Evolutionary conservation across 2,329 filamentous ascomycete genomes (phyloP).

Genomic region (Hypoxylon sp.): DNA sequence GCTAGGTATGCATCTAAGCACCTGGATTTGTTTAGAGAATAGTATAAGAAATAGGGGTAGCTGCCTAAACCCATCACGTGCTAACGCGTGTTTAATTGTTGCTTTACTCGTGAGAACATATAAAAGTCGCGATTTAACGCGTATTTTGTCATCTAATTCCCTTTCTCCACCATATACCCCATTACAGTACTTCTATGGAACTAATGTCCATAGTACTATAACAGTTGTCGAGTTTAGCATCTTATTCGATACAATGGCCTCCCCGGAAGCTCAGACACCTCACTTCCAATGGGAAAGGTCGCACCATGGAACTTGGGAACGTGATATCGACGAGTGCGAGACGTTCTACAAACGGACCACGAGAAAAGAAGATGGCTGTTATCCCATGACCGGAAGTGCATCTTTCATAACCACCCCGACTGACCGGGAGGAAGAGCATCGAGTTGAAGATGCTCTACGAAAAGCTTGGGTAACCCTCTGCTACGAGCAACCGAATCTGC

Average conservation of each 20-base stretch:
- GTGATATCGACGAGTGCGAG: constrained; percentile 28
- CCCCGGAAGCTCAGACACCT: neutral
- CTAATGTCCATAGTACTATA: too few species aligned
- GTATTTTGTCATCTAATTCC: neutral
- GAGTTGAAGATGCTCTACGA: constrained; percentile 10
- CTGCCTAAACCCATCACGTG: neutral
- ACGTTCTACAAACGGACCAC: constrained; percentile 10
- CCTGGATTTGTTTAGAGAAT: too few species aligned
- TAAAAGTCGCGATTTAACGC: neutral
- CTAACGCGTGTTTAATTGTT: too few species aligned
- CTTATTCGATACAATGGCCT: neutral
- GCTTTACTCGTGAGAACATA: neutral
- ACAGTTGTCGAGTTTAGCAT: neutral
- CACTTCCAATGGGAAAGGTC: constrained; percentile 16
- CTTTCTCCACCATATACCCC: neutral
- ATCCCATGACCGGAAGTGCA: constrained; percentile 20
- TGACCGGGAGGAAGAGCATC: neutral
- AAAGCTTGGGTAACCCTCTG: constrained; percentile 20
- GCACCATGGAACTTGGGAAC: constrained; percentile 10
- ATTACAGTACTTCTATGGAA: too few species aligned
- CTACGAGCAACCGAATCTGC: constrained; percentile 22
- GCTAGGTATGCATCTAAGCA: too few species aligned
- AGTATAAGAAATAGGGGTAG: neutral
- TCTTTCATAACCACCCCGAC: constrained; percentile 4
- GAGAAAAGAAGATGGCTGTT: constrained; percentile 14